Evolutionary conservation across 495 filamentous ascomycete species (phyloP), one percentile per base, ranked within the genome.

Genomic region (Aspergillus ostianus): DNA sequence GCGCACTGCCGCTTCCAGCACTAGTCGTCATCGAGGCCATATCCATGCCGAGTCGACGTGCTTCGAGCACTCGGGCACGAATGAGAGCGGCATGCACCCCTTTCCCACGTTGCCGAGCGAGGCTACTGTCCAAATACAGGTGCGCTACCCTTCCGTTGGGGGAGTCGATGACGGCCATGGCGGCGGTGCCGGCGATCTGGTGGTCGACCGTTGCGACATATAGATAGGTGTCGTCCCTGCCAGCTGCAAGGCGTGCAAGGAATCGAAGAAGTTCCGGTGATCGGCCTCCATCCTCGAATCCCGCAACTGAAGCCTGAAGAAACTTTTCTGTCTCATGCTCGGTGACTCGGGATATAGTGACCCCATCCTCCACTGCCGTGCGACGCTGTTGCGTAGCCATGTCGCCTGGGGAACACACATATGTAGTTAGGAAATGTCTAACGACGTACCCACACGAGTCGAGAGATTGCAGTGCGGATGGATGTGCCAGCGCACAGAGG

Each of bases 121-220:
- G 49, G 6, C 64, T 69, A 57, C 64, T 69, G 32, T 66, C 64
- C 44, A 69, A 53, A 48, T 69, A 66, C 7, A 69, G 54, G 47
- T 69, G 59, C 6, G 61, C 64, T 3, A 69, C 54, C 3, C 52
- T 18, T 12, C 62, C 61, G 17, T 51, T 47, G 5, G 55, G 30
- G 4, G 66, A 62, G 10, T 62, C 58, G 20, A 69, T 53, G 17
- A 66, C 29, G 6, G 61, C 67, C 59, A 69, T 51, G 15, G 61
- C 67, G 6, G 57, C 67, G 20, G 46, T 55, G 26, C 67, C 67
- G n/a, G 59, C 64, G 12, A 69, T 59, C 21, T 55, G 27, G 0
- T 60, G 59, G 13, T 64, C 47, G 13, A 56, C 57, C 47, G 48
- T 62, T 1, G 58, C 67, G 30, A 69, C 41, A 29, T 62, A 69